These are phyloP conservation scores for Imleria badia DNA, from an alignment of 768 basidiomycete species.

Conservation along the genomic window DNA sequence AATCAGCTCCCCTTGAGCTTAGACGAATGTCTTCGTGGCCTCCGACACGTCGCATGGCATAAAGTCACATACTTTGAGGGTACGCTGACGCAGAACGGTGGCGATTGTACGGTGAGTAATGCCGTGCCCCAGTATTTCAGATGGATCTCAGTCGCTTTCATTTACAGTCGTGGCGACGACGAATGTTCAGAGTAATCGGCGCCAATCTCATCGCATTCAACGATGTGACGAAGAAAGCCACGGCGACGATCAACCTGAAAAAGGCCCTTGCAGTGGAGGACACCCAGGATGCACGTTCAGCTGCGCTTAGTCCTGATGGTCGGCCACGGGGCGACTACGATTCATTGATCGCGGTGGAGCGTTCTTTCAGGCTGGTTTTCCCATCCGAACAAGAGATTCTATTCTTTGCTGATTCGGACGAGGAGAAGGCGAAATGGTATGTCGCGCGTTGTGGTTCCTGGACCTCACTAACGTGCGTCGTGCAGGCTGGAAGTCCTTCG, in stretches of 20 bases:
- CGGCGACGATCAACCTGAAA: conserved; percentile 86
- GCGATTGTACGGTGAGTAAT: conserved; percentile 80
- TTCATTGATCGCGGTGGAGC: conserved; percentile 66
- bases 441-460: conserved; percentile 19
- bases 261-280: conserved; percentile 79
- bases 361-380: conserved; percentile 85
- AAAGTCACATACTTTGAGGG: conserved; percentile 94
- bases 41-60: conserved; percentile 91
- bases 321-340: conserved; percentile 57
- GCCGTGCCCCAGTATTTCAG: background rate
- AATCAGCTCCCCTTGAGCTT: conserved; percentile 86
- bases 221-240: conserved; percentile 88
- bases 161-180: conserved; percentile 73
- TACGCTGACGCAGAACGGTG: conserved; percentile 87
- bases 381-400: conserved; percentile 73
- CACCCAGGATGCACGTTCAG: conserved; percentile 58
- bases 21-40: conserved; percentile 87
- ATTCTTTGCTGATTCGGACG: conserved; percentile 90
- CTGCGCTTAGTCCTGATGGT: conserved; percentile 46
- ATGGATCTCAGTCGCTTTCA: background rate
- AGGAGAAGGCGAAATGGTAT: conserved; percentile 85
- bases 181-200: conserved; percentile 82
- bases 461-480: background rate
- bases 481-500: conserved; percentile 81
- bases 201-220: conserved; percentile 88